These are phyloP conservation scores for Aphanomyces stellatus DNA, from an alignment of 352 stramenopile species.

Conservation along the genomic window DNA sequence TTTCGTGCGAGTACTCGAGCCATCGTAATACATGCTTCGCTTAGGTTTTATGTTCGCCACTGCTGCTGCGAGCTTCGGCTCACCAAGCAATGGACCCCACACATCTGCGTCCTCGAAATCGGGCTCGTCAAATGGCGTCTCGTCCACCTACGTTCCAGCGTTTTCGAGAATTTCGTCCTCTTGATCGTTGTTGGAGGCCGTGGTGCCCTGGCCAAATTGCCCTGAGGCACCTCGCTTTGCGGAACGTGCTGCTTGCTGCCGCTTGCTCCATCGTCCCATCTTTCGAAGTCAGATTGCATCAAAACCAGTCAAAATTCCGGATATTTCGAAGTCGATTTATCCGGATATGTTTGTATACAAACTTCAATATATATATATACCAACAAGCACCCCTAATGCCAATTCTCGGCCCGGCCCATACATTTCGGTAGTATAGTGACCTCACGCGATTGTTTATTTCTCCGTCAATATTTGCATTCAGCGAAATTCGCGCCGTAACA, in stretches of 20 bases:
- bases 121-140: background rate
- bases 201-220: background rate
- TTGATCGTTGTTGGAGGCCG: background rate
- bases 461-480: background rate
- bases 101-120: background rate
- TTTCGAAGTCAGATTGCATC: background rate
- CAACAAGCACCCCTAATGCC: background rate
- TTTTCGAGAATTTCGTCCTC: background rate
- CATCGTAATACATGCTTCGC: background rate
- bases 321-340: no score
- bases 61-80: background rate
- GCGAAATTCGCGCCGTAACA: background rate
- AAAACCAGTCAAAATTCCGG: background rate
- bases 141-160: background rate
- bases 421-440: background rate
- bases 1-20: background rate
- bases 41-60: background rate
- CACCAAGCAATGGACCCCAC: background rate
- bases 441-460: background rate
- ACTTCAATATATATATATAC: background rate
- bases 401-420: background rate
- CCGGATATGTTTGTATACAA: background rate
- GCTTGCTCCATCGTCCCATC: background rate
- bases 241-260: background rate
- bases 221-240: background rate